phyloP scores from a whole-genome alignment of 2,329 filamentous ascomycete species.

The Aspergillus vadensis region DNA sequence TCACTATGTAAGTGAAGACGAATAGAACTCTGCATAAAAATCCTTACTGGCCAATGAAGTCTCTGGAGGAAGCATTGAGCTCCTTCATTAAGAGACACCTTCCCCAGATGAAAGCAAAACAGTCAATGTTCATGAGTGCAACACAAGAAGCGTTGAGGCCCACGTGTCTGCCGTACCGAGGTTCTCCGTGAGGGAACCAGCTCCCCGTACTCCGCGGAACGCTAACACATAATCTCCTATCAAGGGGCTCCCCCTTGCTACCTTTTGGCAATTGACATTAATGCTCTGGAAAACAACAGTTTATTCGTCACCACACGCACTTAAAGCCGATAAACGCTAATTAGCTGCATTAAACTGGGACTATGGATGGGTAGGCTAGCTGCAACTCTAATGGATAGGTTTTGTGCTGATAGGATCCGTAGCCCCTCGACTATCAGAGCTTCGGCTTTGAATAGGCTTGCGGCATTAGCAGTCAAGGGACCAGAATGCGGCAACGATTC shows the following conservation, averaged over 20 bases:
- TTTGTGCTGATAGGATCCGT: conserved; percentile 16
- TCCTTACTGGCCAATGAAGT: no score
- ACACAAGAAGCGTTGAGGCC: background rate
- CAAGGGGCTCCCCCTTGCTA: background rate
- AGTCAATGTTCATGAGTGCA: no score
- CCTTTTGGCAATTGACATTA: background rate
- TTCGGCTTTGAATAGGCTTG: conserved; percentile 48
- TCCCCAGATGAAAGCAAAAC: no score
- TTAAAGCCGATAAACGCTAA: background rate
- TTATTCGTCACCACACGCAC: background rate
- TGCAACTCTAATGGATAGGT: background rate
- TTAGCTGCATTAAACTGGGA: background rate
- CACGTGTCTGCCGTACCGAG: background rate
- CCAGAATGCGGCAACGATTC: conserved; percentile 30
- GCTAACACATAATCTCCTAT: background rate
- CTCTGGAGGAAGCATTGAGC: no score
- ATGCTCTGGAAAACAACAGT: background rate
- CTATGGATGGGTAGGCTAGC: conserved; percentile 37
- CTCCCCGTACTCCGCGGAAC: background rate
- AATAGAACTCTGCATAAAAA: no score
- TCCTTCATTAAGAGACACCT: no score
- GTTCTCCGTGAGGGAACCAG: background rate
- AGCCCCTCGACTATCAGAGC: conserved; percentile 41
- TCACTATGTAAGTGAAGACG: no score
- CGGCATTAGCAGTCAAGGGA: conserved; percentile 42